These are phyloP conservation scores for Begonia peltatifolia DNA, from an alignment of 306 rosid species.

Conservation along the genomic window DNA sequence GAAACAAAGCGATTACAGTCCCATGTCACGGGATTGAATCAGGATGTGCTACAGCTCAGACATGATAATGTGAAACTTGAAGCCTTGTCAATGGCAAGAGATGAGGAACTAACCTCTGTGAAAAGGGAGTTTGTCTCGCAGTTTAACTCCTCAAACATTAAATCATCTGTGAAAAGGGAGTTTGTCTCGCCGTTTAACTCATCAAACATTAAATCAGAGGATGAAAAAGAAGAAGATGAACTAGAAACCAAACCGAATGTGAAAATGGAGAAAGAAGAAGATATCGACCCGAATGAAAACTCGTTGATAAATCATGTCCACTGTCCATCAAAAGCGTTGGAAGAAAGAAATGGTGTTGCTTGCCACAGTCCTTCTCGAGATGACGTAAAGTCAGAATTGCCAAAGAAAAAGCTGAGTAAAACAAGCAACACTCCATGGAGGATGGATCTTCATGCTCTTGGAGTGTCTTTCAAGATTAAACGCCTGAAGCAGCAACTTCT, in stretches of 20 bases:
- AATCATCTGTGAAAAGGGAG: conserved; percentile 50
- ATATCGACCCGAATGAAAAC: conserved; percentile 8
- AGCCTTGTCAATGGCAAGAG: conserved; percentile 44
- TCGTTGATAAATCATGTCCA: conserved; percentile 1
- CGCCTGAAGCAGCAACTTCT: conserved; percentile 81
- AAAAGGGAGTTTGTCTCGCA: conserved; percentile 50
- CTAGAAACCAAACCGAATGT: conserved; percentile 28
- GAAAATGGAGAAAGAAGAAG: conserved; percentile 18
- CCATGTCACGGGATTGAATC: conserved; percentile 50
- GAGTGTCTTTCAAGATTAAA: conserved; percentile 84
- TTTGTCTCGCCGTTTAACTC: conserved; percentile 31
- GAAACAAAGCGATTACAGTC: conserved; percentile 71
- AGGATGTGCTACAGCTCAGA: conserved; percentile 53
- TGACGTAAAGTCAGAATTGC: conserved; percentile 13
- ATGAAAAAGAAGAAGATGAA: conserved; percentile 21
- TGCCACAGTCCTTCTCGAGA: conserved; percentile 11
- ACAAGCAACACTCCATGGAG: conserved; percentile 36
- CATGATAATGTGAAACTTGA: conserved; percentile 58
- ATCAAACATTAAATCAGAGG: conserved; percentile 31
- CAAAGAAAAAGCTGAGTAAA: conserved; percentile 10
- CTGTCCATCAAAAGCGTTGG: conserved; percentile 25
- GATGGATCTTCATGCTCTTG: conserved; percentile 91
- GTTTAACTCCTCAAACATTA: conserved; percentile 26
- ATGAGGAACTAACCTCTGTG: conserved; percentile 44
- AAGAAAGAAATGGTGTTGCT: conserved; percentile 15